Percentiles rank a stretch among this genome's conserved stretches.
phyloP scores from a whole-genome alignment of 306 rosid genomes.

The Macrotyloma uniflorum region DNA sequence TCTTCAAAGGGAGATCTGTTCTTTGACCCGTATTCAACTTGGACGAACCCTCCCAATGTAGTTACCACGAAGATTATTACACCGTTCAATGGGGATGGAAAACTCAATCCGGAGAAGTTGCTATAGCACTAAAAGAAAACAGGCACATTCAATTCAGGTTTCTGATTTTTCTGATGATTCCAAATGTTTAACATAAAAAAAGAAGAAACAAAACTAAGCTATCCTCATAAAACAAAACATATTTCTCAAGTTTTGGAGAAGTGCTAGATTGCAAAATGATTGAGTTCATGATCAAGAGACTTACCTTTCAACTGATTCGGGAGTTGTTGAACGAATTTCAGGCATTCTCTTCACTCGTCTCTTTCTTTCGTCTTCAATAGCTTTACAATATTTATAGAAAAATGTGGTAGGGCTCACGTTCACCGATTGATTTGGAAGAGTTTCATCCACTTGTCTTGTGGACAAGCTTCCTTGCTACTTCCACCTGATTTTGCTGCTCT shows the following conservation, averaged over 20 bases:
- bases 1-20: not conserved
- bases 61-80: conserved; percentile 1
- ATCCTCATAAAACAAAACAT: not conserved
- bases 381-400: not conserved
- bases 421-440: no score
- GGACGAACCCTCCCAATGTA: not conserved
- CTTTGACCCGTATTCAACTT: not conserved
- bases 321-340: not conserved
- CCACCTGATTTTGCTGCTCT: no score
- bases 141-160: not conserved
- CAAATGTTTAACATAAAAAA: not conserved
- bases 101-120: not conserved
- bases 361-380: not conserved
- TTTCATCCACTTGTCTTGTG: no score
- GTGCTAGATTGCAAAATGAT: not conserved
- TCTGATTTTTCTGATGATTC: not conserved
- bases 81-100: not conserved
- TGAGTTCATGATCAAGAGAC: not conserved
- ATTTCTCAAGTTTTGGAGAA: not conserved
- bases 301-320: not conserved
- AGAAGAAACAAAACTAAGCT: not conserved
- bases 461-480: no score
- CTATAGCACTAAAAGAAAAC: not conserved
- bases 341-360: not conserved
- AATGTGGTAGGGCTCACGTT: no score